Evolutionary conservation across 2,329 filamentous ascomycete genomes (phyloP).

Genomic region (Neonectria ditissima): DNA sequence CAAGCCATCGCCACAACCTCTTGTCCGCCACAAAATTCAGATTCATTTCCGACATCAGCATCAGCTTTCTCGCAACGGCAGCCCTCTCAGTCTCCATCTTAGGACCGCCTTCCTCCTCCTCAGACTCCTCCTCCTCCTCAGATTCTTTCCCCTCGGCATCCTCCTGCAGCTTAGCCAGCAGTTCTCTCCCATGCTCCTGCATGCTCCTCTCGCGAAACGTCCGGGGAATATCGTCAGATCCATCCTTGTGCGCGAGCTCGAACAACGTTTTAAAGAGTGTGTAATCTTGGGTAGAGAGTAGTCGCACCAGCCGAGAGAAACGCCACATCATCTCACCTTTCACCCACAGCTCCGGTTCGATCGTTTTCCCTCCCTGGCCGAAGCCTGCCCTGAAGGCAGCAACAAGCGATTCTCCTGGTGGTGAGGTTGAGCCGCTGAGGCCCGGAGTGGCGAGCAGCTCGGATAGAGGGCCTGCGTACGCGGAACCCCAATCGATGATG

Average conservation of each 20-base stretch:
- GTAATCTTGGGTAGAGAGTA: slow-evolving; percentile 39
- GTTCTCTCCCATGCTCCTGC: slow-evolving; percentile 17
- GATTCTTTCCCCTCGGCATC: slow-evolving; percentile 28
- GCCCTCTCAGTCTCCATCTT: background rate
- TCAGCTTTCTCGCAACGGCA: slow-evolving; percentile 23
- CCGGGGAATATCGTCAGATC: slow-evolving; percentile 17
- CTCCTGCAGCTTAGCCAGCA: slow-evolving; percentile 23
- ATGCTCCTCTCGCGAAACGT: slow-evolving; percentile 27
- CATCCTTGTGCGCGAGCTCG: slow-evolving; percentile 26
- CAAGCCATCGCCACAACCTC: slow-evolving; percentile 15
- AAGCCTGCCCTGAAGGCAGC: slow-evolving; percentile 30
- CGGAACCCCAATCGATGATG: slow-evolving; percentile 44
- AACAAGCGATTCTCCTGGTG: slow-evolving; percentile 7
- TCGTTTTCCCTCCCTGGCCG: slow-evolving; percentile 6
- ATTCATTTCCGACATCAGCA: slow-evolving; percentile 16
- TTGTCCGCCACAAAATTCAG: slow-evolving; percentile 10
- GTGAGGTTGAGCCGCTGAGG: slow-evolving; percentile 8
- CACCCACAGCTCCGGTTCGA: slow-evolving; percentile 20
- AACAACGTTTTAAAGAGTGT: slow-evolving; percentile 32
- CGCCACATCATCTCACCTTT: slow-evolving; percentile 33
- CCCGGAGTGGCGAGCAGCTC: slow-evolving; percentile 32
- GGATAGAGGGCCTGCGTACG: slow-evolving; percentile 33
- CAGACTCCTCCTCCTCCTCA: background rate
- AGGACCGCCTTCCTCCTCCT: background rate
- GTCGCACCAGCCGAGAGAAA: slow-evolving; percentile 36